Evolutionary conservation across 148 eudicot species (phyloP).

Genomic region (Salicornia ramosissima): DNA sequence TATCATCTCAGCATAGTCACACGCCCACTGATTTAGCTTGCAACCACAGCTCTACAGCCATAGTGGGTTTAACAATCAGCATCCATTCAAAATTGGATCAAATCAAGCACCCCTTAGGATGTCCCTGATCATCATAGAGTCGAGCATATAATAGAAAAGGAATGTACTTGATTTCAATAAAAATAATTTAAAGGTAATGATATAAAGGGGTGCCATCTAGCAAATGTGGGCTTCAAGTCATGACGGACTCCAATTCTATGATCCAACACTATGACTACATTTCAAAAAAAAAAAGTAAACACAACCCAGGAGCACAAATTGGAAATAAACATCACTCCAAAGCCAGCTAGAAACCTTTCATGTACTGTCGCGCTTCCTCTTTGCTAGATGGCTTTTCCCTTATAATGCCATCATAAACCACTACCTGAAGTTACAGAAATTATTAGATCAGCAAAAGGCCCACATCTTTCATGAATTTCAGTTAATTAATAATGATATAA

Average conservation of each 20-base stretch:
- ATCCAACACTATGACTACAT: background rate
- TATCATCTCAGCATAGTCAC: background rate
- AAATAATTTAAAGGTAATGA: background rate
- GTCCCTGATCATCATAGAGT: background rate
- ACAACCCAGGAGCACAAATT: background rate
- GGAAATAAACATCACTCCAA: constrained; percentile 11
- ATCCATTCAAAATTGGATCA: background rate
- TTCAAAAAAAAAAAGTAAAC: background rate
- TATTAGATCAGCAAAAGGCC: background rate
- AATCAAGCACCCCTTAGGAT: background rate
- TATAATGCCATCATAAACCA: constrained; percentile 81
- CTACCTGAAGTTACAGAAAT: constrained; percentile 60
- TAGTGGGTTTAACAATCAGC: background rate
- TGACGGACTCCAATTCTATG: background rate
- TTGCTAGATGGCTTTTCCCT: constrained; percentile 81
- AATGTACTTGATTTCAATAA: background rate
- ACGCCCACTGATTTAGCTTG: background rate
- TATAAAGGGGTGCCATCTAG: too few relatives aligned
- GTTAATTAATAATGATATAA: background rate
- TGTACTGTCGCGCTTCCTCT: constrained; percentile 78
- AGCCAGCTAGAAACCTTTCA: constrained; percentile 47
- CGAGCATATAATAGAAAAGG: background rate
- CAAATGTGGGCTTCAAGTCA: too few relatives aligned
- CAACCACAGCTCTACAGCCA: background rate
- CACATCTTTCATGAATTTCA: background rate